Percentiles rank a stretch among this genome's conserved stretches.
These are phyloP conservation scores for Entomortierella lignicola DNA, from an alignment of 192 early-diverging fungal species.

Conservation along the genomic window DNA sequence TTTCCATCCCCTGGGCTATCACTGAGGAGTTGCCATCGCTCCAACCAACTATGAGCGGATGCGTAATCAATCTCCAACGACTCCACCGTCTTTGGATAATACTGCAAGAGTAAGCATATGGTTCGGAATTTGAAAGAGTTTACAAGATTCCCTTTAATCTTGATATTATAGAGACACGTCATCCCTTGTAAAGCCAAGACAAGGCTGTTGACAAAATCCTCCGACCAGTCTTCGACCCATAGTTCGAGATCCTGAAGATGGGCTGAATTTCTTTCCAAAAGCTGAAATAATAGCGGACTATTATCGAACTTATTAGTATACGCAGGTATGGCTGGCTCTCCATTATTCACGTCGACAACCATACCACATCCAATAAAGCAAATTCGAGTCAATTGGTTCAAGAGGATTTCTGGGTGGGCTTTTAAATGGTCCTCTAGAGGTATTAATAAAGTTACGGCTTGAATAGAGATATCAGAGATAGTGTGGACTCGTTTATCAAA, in stretches of 20 bases:
- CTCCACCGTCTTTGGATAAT: neutral
- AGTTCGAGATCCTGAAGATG: neutral
- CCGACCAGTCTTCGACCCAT: neutral
- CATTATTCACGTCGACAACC: neutral
- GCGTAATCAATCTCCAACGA: slow-evolving; percentile 9
- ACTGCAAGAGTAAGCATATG: neutral
- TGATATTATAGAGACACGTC: neutral
- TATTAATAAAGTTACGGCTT: neutral
- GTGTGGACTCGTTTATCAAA: slow-evolving; percentile 1
- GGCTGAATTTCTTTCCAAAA: neutral
- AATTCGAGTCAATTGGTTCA: neutral
- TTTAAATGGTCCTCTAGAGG: neutral
- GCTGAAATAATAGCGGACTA: too few species aligned
- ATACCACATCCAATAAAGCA: neutral
- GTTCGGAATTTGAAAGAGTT: neutral
- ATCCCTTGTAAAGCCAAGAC: neutral
- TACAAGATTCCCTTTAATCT: neutral
- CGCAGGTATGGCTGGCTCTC: neutral
- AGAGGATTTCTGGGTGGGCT: neutral
- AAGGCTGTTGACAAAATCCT: neutral
- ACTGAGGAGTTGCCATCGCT: neutral
- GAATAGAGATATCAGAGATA: neutral
- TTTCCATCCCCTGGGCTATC: too few species aligned
- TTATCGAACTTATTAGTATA: too few species aligned
- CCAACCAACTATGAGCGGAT: too few species aligned